Evolutionary conservation across 2,329 filamentous ascomycete genomes (phyloP), one percentile per base, ranked within the genome.

Genomic region (Trichoderma sp.): DNA sequence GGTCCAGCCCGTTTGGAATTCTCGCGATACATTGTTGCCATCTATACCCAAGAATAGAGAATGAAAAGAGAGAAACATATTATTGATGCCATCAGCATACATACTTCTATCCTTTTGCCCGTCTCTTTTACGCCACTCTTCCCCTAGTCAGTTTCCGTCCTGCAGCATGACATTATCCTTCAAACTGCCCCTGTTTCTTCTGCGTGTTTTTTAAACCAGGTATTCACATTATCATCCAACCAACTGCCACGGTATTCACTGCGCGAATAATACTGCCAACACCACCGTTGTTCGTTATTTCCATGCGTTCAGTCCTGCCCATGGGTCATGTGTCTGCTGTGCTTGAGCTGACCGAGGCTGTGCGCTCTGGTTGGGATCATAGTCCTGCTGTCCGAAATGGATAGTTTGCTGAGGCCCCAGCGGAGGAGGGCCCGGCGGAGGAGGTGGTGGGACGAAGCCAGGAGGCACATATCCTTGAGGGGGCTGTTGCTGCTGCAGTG

Each of bases 401-500:
- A 89, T 86, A 11, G 88, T 90, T 79, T 90, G 89, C 77, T 90
- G 88, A 36, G 88, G 87, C 4, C 88, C 88, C 75, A 90, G 77
- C 1, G 89, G 89, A 8, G 89, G 89, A 4, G 89, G 89, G 0
- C 88, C 89, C 0, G 89, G 89, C 2, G 89, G 89, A 1, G 89
- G 89, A 7, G 89, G 89, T 3, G 89, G 89, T 5, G 88, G 89
- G 47, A 91, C 86, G 73, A 90, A 90, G 4, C 88, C 88, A 0
- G 84, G 83, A 15, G 88, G 87, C 34, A 88, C 83, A 69, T 86
- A 87, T 28, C 80, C 78, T 73, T 82, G 82, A 53, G 74, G 79
- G 62, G 80, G 83, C 6, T 66, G 63, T 6, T 66, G 63, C 47
- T 66, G 63, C 28, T 66, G 63, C 21, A 34, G 43, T 6, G 58